Conservation (phyloP, 2,329 filamentous ascomycete species). For the Alternaria alternata region DNA sequence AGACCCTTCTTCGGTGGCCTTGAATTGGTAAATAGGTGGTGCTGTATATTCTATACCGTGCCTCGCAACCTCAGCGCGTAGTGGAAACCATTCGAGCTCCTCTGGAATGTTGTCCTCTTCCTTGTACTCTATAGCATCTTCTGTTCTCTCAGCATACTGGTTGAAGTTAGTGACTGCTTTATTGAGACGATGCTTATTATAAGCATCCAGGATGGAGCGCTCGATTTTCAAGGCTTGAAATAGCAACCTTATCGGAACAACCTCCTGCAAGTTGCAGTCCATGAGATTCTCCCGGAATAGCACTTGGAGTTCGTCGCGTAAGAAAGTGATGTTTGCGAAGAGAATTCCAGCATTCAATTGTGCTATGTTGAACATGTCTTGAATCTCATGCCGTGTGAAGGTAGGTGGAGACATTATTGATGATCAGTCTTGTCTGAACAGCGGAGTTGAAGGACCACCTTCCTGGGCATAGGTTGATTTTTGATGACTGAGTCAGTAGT, state of each 20-base stretch:
- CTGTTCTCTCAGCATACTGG: neutral
- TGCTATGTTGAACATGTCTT: constrained; percentile 14
- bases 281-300: constrained; percentile 3
- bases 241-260: constrained; percentile 10
- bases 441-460: neutral
- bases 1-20: neutral
- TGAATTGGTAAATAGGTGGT: constrained; percentile 15
- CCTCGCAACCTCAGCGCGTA: constrained; percentile 6
- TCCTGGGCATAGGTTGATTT: neutral
- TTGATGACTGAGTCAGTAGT: neutral
- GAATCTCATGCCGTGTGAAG: constrained; percentile 7
- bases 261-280: constrained; percentile 1
- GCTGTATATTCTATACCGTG: neutral
- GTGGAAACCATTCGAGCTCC: constrained; percentile 14
- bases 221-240: constrained; percentile 8
- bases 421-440: neutral
- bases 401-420: neutral
- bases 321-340: constrained; percentile 4
- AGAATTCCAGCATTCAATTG: neutral
- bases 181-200: constrained; percentile 25
- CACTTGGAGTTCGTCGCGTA: constrained; percentile 9
- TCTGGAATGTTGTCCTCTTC: constrained; percentile 17
- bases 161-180: constrained; percentile 7
- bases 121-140: constrained; percentile 7
- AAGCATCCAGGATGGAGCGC: constrained; percentile 12